Conservation (phyloP, 441 rosid species). For the Gossypium laxum region DNA sequence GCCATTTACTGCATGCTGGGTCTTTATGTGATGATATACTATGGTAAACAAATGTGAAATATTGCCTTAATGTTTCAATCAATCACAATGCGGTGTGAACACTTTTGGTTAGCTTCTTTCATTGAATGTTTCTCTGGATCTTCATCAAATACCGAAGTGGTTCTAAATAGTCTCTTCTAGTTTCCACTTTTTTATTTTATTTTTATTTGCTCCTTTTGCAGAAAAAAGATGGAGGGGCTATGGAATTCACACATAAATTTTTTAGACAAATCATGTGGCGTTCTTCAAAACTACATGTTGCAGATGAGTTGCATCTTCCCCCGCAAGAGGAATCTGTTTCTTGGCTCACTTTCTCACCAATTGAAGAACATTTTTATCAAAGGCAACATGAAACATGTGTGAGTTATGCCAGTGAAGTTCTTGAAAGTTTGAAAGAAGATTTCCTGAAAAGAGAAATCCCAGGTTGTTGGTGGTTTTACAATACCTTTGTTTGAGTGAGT, state of each 20-base stretch:
- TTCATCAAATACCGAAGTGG: background rate
- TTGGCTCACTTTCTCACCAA: slow-evolving; percentile 84
- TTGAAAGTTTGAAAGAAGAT: slow-evolving; percentile 67
- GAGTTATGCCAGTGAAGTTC: slow-evolving; percentile 81
- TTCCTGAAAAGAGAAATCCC: slow-evolving; percentile 58
- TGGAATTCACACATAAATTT: slow-evolving; percentile 63
- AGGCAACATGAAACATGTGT: slow-evolving; percentile 95
- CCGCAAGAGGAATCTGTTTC: slow-evolving; percentile 86
- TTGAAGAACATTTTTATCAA: slow-evolving; percentile 87
- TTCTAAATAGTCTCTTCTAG: background rate
- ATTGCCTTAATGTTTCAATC: background rate
- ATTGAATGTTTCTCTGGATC: background rate
- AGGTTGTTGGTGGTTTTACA: slow-evolving; percentile 32
- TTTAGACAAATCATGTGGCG: slow-evolving; percentile 96
- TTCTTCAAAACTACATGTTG: slow-evolving; percentile 75
- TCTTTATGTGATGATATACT: background rate
- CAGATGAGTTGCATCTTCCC: slow-evolving; percentile 88
- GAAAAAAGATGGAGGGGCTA: slow-evolving; percentile 58
- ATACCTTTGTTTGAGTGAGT: slow-evolving; percentile 19
- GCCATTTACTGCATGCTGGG: background rate
- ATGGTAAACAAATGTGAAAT: background rate
- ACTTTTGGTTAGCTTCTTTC: background rate
- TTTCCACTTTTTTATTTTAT: background rate
- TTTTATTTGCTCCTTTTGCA: slow-evolving; percentile 24
- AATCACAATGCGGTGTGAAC: background rate